phyloP scores from a whole-genome alignment of 73 alveolate species.

The Uronychia setigera region DNA sequence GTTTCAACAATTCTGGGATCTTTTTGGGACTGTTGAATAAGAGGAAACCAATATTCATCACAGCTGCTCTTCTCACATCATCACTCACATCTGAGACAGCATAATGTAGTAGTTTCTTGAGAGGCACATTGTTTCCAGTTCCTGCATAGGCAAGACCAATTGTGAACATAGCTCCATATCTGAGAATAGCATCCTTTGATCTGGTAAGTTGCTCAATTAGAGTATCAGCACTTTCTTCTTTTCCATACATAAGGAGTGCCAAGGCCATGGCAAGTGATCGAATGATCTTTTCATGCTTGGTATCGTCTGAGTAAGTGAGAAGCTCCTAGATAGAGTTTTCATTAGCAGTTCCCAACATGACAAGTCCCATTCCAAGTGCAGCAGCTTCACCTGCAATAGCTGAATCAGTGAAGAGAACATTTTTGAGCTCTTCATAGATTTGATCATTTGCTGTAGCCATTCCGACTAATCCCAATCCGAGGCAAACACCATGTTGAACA shows the following conservation, averaged over 20 bases:
- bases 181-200: slow-evolving; percentile 88
- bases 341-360: slow-evolving; percentile 91
- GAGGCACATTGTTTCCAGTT: slow-evolving; percentile 90
- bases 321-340: slow-evolving; percentile 79
- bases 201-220: slow-evolving; percentile 79
- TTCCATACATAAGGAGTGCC: slow-evolving; percentile 91
- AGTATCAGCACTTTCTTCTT: slow-evolving; percentile 92
- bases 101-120: slow-evolving; percentile 92
- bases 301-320: slow-evolving; percentile 79
- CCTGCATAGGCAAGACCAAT: slow-evolving; percentile 98
- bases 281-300: slow-evolving; percentile 89
- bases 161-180: slow-evolving; percentile 97
- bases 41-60: slow-evolving; percentile 93
- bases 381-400: slow-evolving; percentile 99
- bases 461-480: slow-evolving; percentile 94
- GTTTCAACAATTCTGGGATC: slow-evolving; percentile 87
- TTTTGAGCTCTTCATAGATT: slow-evolving; percentile 79
- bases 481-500: slow-evolving; percentile 96
- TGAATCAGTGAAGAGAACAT: slow-evolving; percentile 84
- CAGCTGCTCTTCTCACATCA: slow-evolving; percentile 99
- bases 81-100: slow-evolving; percentile 97
- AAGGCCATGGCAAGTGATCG: slow-evolving; percentile 88
- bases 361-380: slow-evolving; percentile 94
- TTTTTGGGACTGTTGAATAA: slow-evolving; percentile 86
- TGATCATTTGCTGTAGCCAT: slow-evolving; percentile 87